Percentiles rank a stretch among this genome's conserved stretches.
These are phyloP conservation scores for Sextonia rubra DNA, from an alignment of 164 flowering plant species.

Conservation along the genomic window DNA sequence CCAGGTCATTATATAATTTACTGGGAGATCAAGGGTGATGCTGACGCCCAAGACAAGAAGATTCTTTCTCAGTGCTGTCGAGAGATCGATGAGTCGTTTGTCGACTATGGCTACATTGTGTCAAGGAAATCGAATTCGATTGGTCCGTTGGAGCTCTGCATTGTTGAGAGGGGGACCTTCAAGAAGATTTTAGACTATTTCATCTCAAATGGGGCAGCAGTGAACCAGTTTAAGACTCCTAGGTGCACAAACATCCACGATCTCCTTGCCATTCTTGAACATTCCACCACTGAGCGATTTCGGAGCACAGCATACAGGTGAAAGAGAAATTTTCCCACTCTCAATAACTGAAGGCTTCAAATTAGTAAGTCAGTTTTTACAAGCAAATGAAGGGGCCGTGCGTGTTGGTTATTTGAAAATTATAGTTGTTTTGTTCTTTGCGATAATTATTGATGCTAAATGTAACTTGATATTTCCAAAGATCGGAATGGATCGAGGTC, in stretches of 20 bases:
- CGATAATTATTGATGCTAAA: too few relatives aligned
- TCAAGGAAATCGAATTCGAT: conserved; percentile 62
- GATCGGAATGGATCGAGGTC: too few relatives aligned
- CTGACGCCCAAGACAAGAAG: conserved; percentile 38
- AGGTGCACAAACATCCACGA: conserved; percentile 65
- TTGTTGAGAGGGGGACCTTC: conserved; percentile 78
- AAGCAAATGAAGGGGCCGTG: too few relatives aligned
- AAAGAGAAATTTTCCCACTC: not conserved
- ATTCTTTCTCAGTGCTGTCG: conserved; percentile 56
- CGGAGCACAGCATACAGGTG: conserved; percentile 59
- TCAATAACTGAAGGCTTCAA: not conserved
- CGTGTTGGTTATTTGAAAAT: too few relatives aligned
- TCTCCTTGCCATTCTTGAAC: conserved; percentile 50
- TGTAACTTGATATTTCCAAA: too few relatives aligned
- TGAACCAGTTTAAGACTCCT: conserved; percentile 94
- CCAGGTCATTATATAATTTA: conserved; percentile 81
- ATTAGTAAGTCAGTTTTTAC: too few relatives aligned
- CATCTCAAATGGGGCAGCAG: conserved; percentile 59
- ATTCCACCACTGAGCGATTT: conserved; percentile 45
- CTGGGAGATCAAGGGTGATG: conserved; percentile 76
- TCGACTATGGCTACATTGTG: conserved; percentile 72
- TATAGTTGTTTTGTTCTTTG: too few relatives aligned
- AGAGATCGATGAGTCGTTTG: conserved; percentile 70
- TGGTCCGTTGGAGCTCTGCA: conserved; percentile 80
- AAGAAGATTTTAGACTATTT: conserved; percentile 69